These are phyloP conservation scores for Xylaria sp. DNA, from an alignment of 2,329 filamentous ascomycete species.

Conservation along the genomic window DNA sequence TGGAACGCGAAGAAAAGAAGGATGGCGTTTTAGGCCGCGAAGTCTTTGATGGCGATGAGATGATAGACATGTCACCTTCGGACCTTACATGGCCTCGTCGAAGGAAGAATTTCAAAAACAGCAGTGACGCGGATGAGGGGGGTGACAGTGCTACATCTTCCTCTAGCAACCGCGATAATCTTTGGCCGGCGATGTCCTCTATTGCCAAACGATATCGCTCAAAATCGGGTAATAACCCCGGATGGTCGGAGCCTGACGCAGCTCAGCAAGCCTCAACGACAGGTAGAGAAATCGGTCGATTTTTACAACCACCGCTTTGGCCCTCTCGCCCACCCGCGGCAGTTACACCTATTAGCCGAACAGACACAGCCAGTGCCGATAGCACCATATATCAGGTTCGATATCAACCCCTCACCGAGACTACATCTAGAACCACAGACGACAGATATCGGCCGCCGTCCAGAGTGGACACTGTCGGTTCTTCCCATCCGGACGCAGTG, in stretches of 20 bases:
- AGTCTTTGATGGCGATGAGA: slow-evolving; percentile 93
- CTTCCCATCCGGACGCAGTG: slow-evolving; percentile 38
- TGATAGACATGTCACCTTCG: slow-evolving; percentile 73
- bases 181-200: slow-evolving; percentile 57
- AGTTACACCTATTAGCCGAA: slow-evolving; percentile 68
- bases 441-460: slow-evolving; percentile 50
- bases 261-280: slow-evolving; percentile 40
- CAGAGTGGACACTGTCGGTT: slow-evolving; percentile 52
- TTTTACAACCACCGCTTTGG: slow-evolving; percentile 65
- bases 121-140: slow-evolving; percentile 49
- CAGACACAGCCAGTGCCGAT: slow-evolving; percentile 71
- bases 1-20: slow-evolving; percentile 93
- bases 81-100: slow-evolving; percentile 61
- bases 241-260: slow-evolving; percentile 35
- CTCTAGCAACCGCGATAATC: slow-evolving; percentile 48
- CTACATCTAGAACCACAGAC: slow-evolving; percentile 60
- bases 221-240: slow-evolving; percentile 42
- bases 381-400: slow-evolving; percentile 73
- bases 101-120: slow-evolving; percentile 45
- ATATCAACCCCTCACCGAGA: slow-evolving; percentile 68
- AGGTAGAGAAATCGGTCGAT: slow-evolving; percentile 45
- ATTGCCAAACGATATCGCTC: slow-evolving; percentile 55
- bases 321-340: slow-evolving; percentile 65
- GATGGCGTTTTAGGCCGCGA: slow-evolving; percentile 91
- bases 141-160: slow-evolving; percentile 49